phyloP scores from a whole-genome alignment of 1,284 basidiomycete genomes.

The Rhodotorula sp. region DNA sequence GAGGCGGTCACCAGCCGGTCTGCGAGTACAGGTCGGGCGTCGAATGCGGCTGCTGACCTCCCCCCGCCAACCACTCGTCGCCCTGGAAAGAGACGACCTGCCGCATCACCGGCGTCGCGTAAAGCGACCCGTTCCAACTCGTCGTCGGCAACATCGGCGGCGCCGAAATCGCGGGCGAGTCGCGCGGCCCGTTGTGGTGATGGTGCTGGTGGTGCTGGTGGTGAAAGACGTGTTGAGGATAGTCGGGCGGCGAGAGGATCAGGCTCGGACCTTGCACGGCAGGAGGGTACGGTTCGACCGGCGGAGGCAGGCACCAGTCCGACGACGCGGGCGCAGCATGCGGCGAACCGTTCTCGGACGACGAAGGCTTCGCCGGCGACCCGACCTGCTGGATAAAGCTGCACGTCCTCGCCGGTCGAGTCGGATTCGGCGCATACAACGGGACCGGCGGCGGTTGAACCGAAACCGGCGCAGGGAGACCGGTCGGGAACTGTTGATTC shows the following conservation, averaged over 20 bases:
- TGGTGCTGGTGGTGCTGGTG: no score
- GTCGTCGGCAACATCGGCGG: background rate
- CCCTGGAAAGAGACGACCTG: background rate
- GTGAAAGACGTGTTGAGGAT: no score
- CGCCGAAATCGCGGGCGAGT: background rate
- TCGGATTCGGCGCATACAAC: background rate
- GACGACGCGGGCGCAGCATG: no score
- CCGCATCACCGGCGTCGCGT: background rate
- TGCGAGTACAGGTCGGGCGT: slow-evolving; percentile 1
- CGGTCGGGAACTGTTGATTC: background rate
- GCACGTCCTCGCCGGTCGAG: background rate
- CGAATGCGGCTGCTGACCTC: background rate
- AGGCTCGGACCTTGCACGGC: no score
- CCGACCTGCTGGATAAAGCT: no score
- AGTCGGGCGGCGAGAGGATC: no score
- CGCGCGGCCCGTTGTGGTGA: background rate
- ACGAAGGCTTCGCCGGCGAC: no score
- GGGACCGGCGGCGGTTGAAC: background rate
- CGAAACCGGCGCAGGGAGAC: background rate
- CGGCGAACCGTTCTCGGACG: no score
- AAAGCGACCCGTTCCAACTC: background rate
- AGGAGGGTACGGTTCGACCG: no score
- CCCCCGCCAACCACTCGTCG: background rate
- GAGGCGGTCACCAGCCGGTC: background rate
- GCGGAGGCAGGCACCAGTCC: no score